These are phyloP conservation scores for Kluyveromyces sp. DNA, from an alignment of 1,139 yeast species.

Conservation along the genomic window DNA sequence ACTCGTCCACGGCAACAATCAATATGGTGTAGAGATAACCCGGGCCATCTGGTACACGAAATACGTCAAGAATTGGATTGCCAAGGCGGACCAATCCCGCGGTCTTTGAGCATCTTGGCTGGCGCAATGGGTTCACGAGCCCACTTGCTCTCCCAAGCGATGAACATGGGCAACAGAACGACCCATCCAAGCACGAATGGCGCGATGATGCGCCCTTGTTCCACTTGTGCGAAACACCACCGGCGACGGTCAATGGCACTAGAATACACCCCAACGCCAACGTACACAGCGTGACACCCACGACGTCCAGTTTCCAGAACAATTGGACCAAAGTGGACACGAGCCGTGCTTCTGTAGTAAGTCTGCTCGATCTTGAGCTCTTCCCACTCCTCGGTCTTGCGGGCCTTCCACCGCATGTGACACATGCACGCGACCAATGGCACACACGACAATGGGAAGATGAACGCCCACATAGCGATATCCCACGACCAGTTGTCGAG, in stretches of 20 bases:
- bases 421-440: slow-evolving; percentile 46
- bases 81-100: slow-evolving; percentile 59
- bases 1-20: slow-evolving; percentile 50
- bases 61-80: slow-evolving; percentile 33
- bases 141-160: slow-evolving; percentile 43
- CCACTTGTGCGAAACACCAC: slow-evolving; percentile 49
- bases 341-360: slow-evolving; percentile 17
- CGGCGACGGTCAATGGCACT: slow-evolving; percentile 49
- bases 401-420: slow-evolving; percentile 49
- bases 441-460: slow-evolving; percentile 51
- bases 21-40: slow-evolving; percentile 57
- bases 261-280: slow-evolving; percentile 47
- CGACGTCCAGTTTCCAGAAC: slow-evolving; percentile 45
- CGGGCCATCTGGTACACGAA: slow-evolving; percentile 57
- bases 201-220: slow-evolving; percentile 47
- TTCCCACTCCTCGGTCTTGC: slow-evolving; percentile 39
- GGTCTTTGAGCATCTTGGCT: slow-evolving; percentile 45
- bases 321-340: slow-evolving; percentile 13
- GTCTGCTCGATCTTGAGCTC: slow-evolving; percentile 26
- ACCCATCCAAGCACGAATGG: slow-evolving; percentile 53
- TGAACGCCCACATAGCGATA: slow-evolving; percentile 69
- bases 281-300: slow-evolving; percentile 45
- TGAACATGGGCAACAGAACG: slow-evolving; percentile 43
- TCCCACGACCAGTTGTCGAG: slow-evolving; percentile 53
- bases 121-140: slow-evolving; percentile 54